Evolutionary conservation across 2,329 filamentous ascomycete species (phyloP).

Genomic region (Penicillium crustosum): DNA sequence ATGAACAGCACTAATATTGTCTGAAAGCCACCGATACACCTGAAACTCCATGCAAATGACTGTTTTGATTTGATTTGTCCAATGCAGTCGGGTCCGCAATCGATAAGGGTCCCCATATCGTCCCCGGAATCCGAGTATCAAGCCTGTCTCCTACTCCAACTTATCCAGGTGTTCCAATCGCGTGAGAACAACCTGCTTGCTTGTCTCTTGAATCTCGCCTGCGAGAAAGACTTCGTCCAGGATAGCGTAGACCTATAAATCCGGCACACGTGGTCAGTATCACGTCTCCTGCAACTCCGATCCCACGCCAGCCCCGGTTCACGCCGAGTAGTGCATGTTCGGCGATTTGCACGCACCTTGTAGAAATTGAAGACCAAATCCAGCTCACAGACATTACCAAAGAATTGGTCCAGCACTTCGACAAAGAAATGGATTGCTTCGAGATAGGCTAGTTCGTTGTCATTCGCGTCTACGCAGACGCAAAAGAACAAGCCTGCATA

Average conservation of each 20-base stretch:
- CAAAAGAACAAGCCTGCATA: conserved; percentile 99
- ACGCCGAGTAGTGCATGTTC: neutral
- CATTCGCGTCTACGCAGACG: conserved; percentile 97
- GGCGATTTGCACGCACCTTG: conserved; percentile 51
- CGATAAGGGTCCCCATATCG: neutral
- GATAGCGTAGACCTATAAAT: conserved; percentile 81
- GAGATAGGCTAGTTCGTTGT: conserved; percentile 94
- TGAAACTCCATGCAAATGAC: conserved; percentile 25
- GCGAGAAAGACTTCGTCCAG: conserved; percentile 97
- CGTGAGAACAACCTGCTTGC: conserved; percentile 95
- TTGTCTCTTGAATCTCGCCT: conserved; percentile 97
- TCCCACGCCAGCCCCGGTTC: conserved; percentile 2
- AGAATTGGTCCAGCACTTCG: conserved; percentile 96
- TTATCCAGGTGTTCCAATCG: conserved; percentile 94
- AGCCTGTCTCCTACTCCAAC: conserved; percentile 63
- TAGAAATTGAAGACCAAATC: conserved; percentile 78
- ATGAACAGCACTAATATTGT: conserved; percentile 6
- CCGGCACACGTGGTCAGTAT: conserved; percentile 7
- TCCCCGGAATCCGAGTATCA: neutral
- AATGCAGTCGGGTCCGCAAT: conserved; percentile 5
- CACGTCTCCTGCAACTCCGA: neutral
- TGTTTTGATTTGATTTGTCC: conserved; percentile 16
- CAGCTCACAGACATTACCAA: conserved; percentile 97
- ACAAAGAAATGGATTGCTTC: conserved; percentile 99
- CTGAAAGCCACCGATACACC: conserved; percentile 8